Percentiles rank a stretch among this genome's conserved stretches.
Evolutionary conservation across 1,139 yeast species (phyloP).

Genomic region (Meyerozyma athensensis): DNA sequence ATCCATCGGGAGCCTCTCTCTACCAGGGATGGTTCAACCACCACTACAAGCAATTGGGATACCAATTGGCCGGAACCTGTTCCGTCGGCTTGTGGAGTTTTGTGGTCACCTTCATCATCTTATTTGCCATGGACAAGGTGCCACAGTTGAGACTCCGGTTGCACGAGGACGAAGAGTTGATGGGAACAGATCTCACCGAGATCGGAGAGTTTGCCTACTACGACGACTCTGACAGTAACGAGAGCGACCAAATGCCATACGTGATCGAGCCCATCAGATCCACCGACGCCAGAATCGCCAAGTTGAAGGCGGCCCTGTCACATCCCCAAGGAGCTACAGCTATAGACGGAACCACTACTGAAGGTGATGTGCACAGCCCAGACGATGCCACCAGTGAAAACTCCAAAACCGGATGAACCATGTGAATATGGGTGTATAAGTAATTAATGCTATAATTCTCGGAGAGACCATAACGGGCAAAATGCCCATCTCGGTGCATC

Average conservation of each 20-base stretch:
- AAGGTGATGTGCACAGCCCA: conserved; percentile 3
- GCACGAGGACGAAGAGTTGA: conserved; percentile 82
- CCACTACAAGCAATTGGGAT: conserved; percentile 84
- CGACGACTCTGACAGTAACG: conserved; percentile 40
- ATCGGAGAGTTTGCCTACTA: conserved; percentile 81
- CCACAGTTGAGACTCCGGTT: conserved; percentile 83
- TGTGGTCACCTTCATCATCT: conserved; percentile 64
- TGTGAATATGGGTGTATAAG: not conserved
- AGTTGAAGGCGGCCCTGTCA: conserved; percentile 25
- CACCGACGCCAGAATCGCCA: conserved; percentile 38
- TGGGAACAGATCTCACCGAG: conserved; percentile 86
- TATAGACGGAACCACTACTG: conserved; percentile 3
- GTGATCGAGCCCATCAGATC: conserved; percentile 77
- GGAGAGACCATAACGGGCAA: not conserved
- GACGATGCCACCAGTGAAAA: conserved; percentile 2
- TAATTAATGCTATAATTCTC: not conserved
- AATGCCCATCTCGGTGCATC: too few species aligned
- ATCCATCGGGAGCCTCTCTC: conserved; percentile 38
- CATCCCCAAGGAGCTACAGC: conserved; percentile 9
- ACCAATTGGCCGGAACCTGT: conserved; percentile 82
- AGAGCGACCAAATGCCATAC: conserved; percentile 37
- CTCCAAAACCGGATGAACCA: conserved; percentile 3
- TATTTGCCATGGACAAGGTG: conserved; percentile 68
- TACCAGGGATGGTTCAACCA: conserved; percentile 94
- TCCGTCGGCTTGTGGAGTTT: conserved; percentile 81